Percentiles rank a stretch among this genome's conserved stretches.
phyloP scores from a whole-genome alignment of 1,284 basidiomycete species.

The Melampsora americana region DNA sequence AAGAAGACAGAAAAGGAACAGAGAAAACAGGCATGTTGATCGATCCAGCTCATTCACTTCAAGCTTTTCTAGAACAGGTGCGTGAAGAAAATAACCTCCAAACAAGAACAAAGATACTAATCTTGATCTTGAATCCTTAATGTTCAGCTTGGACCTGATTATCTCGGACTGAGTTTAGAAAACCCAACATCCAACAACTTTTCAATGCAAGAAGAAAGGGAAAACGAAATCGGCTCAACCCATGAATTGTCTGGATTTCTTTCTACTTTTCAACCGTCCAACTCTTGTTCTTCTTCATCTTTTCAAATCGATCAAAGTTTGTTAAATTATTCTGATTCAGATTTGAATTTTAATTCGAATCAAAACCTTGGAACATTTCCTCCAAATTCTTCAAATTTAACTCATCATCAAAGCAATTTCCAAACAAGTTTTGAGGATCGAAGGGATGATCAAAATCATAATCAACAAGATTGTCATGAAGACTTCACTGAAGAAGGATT shows the following conservation, averaged over 20 bases:
- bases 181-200: neutral
- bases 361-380: neutral
- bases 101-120: neutral
- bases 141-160: neutral
- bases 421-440: neutral
- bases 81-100: neutral
- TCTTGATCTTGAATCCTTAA: neutral
- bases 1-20: no score
- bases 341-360: neutral
- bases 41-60: slow-evolving; percentile 6
- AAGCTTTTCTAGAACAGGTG: neutral
- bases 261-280: neutral
- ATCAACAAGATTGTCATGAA: neutral
- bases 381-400: neutral
- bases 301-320: neutral
- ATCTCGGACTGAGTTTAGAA: neutral
- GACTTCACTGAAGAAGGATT: no score
- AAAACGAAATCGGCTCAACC: neutral
- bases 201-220: neutral
- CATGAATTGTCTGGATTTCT: neutral
- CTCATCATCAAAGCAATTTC: neutral
- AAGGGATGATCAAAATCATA: neutral
- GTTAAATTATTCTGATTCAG: neutral
- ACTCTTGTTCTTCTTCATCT: neutral
- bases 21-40: neutral